Evolutionary conservation across 2,329 filamentous ascomycete species (phyloP).

Genomic region (Amylocarpus encephaloides): DNA sequence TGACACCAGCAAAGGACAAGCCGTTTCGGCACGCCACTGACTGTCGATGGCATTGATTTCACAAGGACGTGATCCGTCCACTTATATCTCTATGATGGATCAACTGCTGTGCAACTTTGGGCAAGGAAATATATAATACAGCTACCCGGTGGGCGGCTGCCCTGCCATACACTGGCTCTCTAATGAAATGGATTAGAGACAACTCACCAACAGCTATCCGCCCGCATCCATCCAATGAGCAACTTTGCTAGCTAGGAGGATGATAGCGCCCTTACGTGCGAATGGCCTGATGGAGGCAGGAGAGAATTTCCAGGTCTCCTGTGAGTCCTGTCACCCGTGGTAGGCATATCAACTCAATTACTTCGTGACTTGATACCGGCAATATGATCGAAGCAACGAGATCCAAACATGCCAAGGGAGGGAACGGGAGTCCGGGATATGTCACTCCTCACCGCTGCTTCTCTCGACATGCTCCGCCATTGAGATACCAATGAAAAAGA

Average conservation of each 20-base stretch:
- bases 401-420: slow-evolving; percentile 4
- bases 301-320: not conserved
- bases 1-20: too few relatives aligned
- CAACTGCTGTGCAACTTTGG: slow-evolving; percentile 18
- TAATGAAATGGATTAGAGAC: slow-evolving; percentile 6
- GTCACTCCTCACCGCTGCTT: slow-evolving; percentile 19
- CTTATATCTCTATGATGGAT: slow-evolving; percentile 1
- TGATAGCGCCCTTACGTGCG: slow-evolving; percentile 11
- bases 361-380: not conserved
- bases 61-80: slow-evolving; percentile 3
- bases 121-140: slow-evolving; percentile 12
- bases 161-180: not conserved
- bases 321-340: too few relatives aligned
- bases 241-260: slow-evolving; percentile 2
- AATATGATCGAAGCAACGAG: not conserved
- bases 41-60: too few relatives aligned
- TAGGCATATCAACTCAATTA: not conserved
- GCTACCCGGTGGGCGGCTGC: not conserved
- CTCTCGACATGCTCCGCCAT: slow-evolving; percentile 5
- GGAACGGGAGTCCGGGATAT: slow-evolving; percentile 12
- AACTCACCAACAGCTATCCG: slow-evolving; percentile 3
- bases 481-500: slow-evolving; percentile 13
- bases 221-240: slow-evolving; percentile 6
- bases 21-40: too few relatives aligned
- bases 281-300: slow-evolving; percentile 7